Evolutionary conservation across 345 rosid species (phyloP), one percentile per base, ranked within the genome.

Genomic region (Reutealis trisperma): DNA sequence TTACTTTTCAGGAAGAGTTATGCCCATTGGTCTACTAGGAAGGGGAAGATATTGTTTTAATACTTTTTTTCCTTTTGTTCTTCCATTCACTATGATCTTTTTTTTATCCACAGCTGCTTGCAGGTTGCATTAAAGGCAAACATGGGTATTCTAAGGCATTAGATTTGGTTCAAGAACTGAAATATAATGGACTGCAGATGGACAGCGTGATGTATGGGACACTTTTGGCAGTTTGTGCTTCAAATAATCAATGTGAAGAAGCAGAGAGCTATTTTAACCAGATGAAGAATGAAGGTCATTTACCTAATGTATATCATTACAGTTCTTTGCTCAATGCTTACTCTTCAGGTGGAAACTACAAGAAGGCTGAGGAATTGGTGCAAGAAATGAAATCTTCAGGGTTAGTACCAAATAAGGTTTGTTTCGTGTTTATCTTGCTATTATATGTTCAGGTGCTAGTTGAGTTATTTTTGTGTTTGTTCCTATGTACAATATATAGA

Each of bases 241-340:
- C 98, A 51, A 88, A 87, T 80, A 88, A 90, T 83, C 89, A 76
- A 59, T 82, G 87, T 55, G 90, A 89, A 80, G 92, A 90, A 82
- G 99, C 99, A 78, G 88, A 90, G 78, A 82, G 66, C 67, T 92
- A 79, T 79, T 89, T 95, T 72, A 79, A 86, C 84, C 89, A 87
- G 85, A 93, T 95, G 99, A 91, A 82, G 84, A 86, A 58, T 81
- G 94, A 89, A 77, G 98, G 99, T 37, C 90, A 85, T 79, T 75
- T 69, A 0, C 94, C 91, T 61, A 95, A 95, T 83, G 37, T 86
- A 54, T 95, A 86, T 84, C 98, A 95, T 77, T 93, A 90, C 83
- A 90, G 98, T 81, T 88, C 96, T 77, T 89, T 95, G 70, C 90
- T 95, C 71, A 93, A 95, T 88, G 92, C 99, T 74, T 93, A 90